Evolutionary conservation across 139 green algal genomes (phyloP), one percentile per base, ranked within the genome.

Genomic region (Micractinium conductrix): DNA sequence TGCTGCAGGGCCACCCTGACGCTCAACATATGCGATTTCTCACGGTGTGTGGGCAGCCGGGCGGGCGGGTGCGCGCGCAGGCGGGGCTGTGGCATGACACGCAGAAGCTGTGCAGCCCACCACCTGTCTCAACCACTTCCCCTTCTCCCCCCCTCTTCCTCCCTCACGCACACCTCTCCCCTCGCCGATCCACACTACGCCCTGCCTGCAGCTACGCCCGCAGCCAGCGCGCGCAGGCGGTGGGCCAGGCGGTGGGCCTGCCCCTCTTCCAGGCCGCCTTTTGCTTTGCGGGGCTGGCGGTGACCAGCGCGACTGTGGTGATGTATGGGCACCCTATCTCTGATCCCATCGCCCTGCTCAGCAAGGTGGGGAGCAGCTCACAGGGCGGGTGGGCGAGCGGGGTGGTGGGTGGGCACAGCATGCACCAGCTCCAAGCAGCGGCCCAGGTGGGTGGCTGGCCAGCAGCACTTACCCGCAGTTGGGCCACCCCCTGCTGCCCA

Each of bases 1-100:
- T 89, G 68, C 37, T 74, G 45, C 68, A 96, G 93, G 94, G 92
- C 93, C 28, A 98, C 94, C 1, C 92, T 98, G 37, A 87, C 67
- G 14, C 90, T 97, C 68, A 98, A 98, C 91, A 96, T 98, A 33
- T 87, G 92, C 21, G 94, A 97, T 80, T 96, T 96, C 87, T 93
- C 93, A 1, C 84, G 93, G n/a, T 78, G 26, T 68, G 53, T 38
- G 60, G 60, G 28, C 21, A 68, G 17, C 19, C 35, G 17, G 58
- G 10, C 26, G 53, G 17, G 26, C 8, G 58, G 58, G 5, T 67
- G 58, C 14, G 60, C 14, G 60, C 19, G 33, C 26, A 17, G 60
- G 60, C 60, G 14, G n/a, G n/a, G 24, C n/a, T 26, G 65, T 44
- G 65, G 10, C 10, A n/a, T 12, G 35, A 43, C 10, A 10, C 22